Evolutionary conservation across 2,329 filamentous ascomycete species (phyloP).

Genomic region (Aureobasidium sp.): DNA sequence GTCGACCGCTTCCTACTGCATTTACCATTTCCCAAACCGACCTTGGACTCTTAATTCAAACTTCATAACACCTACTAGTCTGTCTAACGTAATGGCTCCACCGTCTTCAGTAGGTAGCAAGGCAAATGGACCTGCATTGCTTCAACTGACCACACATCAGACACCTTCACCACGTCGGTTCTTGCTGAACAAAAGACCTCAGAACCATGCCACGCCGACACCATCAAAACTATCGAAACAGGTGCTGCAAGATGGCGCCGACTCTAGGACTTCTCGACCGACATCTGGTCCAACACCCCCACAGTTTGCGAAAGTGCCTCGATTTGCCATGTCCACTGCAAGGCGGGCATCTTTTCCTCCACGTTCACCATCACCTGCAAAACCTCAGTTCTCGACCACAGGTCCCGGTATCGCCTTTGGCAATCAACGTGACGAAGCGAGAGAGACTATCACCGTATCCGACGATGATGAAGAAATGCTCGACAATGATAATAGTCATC

Average conservation of each 20-base stretch:
- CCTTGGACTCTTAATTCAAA: not conserved
- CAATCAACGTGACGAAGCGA: slow-evolving; percentile 21
- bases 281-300: not conserved
- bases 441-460: slow-evolving; percentile 17
- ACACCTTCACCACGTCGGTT: slow-evolving; percentile 8
- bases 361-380: slow-evolving; percentile 3
- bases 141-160: not conserved
- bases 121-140: not conserved
- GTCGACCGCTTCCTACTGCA: not conserved
- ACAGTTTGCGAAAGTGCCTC: slow-evolving; percentile 8
- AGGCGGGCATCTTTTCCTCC: not conserved
- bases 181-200: not conserved
- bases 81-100: not conserved
- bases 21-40: not conserved
- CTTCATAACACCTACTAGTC: too few species aligned
- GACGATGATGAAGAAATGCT: slow-evolving; percentile 23
- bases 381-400: not conserved
- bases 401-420: not conserved
- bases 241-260: not conserved
- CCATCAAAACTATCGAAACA: slow-evolving; percentile 2
- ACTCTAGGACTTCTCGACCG: not conserved
- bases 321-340: not conserved
- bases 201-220: not conserved
- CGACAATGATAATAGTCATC: slow-evolving; percentile 17
- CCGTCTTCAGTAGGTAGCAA: not conserved